phyloP scores from a whole-genome alignment of 192 early-diverging fungal genomes.

The Chytriomyces sp. region DNA sequence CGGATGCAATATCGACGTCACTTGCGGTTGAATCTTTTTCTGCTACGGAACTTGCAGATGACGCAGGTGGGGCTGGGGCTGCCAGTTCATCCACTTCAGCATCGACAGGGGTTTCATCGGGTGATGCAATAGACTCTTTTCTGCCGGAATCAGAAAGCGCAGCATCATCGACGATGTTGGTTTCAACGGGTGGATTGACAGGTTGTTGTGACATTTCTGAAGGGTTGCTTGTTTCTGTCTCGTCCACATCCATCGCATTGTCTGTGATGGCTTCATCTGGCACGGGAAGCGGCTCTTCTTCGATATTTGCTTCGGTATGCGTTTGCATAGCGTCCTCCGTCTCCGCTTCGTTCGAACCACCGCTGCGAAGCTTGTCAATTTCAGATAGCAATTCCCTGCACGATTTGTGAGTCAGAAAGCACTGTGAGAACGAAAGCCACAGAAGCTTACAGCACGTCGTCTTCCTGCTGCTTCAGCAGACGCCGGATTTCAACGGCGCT shows the following conservation, averaged over 20 bases:
- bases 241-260: not conserved
- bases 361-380: not conserved
- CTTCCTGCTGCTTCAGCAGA: not conserved
- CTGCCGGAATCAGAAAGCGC: too few relatives aligned
- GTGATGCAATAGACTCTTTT: too few relatives aligned
- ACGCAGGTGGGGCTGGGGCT: not conserved
- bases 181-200: too few relatives aligned
- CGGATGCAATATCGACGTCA: not conserved
- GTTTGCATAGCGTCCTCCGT: not conserved
- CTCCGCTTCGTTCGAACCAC: not conserved
- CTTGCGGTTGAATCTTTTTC: not conserved
- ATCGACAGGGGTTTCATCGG: too few relatives aligned
- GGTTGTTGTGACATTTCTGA: too few relatives aligned
- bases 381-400: too few relatives aligned
- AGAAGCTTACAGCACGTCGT: not conserved
- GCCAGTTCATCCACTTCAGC: too few relatives aligned
- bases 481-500: conserved; percentile 1
- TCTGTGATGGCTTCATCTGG: not conserved
- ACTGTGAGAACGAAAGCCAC: too few relatives aligned
- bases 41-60: not conserved
- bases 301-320: not conserved
- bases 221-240: too few relatives aligned
- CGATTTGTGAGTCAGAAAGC: too few relatives aligned
- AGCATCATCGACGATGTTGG: too few relatives aligned
- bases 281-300: not conserved